Evolutionary conservation across 768 basidiomycete genomes (phyloP).

Genomic region (Tylopilus rubrobrunneus): DNA sequence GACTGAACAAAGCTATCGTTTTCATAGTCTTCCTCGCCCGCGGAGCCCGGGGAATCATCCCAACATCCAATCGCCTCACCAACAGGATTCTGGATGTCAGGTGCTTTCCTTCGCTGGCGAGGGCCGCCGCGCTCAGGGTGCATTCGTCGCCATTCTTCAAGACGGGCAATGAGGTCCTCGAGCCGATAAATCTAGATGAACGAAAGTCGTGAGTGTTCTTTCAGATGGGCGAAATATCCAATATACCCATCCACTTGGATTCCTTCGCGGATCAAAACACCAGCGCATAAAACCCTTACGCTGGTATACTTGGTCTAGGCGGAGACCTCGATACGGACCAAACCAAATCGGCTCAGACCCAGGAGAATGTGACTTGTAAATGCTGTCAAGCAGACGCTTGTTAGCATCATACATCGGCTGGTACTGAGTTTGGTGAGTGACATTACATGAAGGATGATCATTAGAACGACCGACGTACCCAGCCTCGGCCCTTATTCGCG

Average conservation of each 20-base stretch:
- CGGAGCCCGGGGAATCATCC: slow-evolving; percentile 11
- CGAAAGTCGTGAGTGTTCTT: neutral
- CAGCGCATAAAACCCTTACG: slow-evolving; percentile 8
- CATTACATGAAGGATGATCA: neutral
- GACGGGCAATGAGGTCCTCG: slow-evolving; percentile 8
- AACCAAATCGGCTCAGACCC: slow-evolving; percentile 24
- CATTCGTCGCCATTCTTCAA: slow-evolving; percentile 4
- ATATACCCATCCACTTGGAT: slow-evolving; percentile 5
- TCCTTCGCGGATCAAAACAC: slow-evolving; percentile 1
- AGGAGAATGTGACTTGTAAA: slow-evolving; percentile 16
- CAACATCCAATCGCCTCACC: slow-evolving; percentile 14
- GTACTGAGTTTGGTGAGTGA: slow-evolving; percentile 8
- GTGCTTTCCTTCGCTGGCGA: neutral
- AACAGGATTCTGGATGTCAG: slow-evolving; percentile 8
- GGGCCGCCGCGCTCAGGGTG: slow-evolving; percentile 11
- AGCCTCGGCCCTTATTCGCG: neutral
- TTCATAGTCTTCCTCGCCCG: slow-evolving; percentile 9
- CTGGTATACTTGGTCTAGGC: slow-evolving; percentile 11
- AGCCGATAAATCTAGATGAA: slow-evolving; percentile 5
- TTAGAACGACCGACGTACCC: slow-evolving; percentile 6
- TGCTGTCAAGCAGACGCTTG: slow-evolving; percentile 10
- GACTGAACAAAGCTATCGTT: slow-evolving; percentile 4
- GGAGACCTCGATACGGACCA: slow-evolving; percentile 15
- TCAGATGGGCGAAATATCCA: neutral
- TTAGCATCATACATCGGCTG: slow-evolving; percentile 12